Percentiles rank a stretch among this genome's conserved stretches.
phyloP scores from a whole-genome alignment of 2,329 filamentous ascomycete genomes.

The Fusarium sp. region DNA sequence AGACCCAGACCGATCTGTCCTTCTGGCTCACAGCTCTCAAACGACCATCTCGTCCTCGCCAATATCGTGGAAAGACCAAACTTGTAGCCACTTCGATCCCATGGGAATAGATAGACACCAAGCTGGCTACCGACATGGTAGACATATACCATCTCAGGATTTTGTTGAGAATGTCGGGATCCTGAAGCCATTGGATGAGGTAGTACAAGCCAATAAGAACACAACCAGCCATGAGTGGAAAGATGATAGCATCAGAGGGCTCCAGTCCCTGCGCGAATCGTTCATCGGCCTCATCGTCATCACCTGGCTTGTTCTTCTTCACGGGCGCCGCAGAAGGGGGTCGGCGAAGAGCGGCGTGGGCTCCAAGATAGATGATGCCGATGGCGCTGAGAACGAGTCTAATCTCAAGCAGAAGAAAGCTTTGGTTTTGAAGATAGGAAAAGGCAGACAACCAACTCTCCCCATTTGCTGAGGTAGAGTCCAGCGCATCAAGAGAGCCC shows the following conservation, averaged over 20 bases:
- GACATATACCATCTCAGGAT: slow-evolving; percentile 87
- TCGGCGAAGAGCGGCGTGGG: slow-evolving; percentile 85
- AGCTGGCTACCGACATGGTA: slow-evolving; percentile 79
- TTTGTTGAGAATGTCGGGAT: slow-evolving; percentile 83
- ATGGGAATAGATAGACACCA: slow-evolving; percentile 80
- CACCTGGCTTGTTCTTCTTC: slow-evolving; percentile 58
- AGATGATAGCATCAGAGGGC: slow-evolving; percentile 83
- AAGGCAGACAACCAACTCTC: slow-evolving; percentile 42
- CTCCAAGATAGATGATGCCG: slow-evolving; percentile 84
- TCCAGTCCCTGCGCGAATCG: slow-evolving; percentile 62
- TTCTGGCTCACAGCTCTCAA: slow-evolving; percentile 60
- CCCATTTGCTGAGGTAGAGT: slow-evolving; percentile 45
- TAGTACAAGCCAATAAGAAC: slow-evolving; percentile 84
- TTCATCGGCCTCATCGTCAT: slow-evolving; percentile 62
- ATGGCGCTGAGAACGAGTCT: slow-evolving; percentile 73
- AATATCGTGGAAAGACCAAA: slow-evolving; percentile 79
- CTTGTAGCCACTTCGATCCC: slow-evolving; percentile 70
- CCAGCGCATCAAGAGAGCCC: slow-evolving; percentile 47
- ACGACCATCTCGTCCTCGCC: slow-evolving; percentile 59
- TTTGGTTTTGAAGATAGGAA: slow-evolving; percentile 49
- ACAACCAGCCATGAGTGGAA: slow-evolving; percentile 80
- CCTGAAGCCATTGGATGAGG: slow-evolving; percentile 87
- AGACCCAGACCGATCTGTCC: slow-evolving; percentile 53
- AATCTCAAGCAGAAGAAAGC: slow-evolving; percentile 59
- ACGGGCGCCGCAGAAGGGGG: slow-evolving; percentile 80